These are phyloP conservation scores for Fomes fomentarius DNA, from an alignment of 1,284 basidiomycete species.

Conservation along the genomic window DNA sequence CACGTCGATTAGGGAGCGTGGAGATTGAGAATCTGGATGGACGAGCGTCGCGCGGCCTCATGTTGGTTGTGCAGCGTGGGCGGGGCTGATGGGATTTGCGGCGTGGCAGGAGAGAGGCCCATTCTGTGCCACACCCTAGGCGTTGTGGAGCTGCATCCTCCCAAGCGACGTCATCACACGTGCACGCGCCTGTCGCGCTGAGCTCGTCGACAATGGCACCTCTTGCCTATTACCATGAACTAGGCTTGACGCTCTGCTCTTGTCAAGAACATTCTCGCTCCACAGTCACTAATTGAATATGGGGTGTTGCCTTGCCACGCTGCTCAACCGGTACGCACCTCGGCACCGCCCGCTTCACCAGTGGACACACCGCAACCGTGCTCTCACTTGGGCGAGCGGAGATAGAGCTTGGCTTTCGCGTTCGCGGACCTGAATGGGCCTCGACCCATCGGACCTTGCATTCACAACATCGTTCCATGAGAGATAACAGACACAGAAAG, in stretches of 20 bases:
- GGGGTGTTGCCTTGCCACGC: too few species aligned
- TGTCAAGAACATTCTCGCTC: too few species aligned
- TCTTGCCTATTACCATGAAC: background rate
- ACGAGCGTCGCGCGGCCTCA: conserved; percentile 18
- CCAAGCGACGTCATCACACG: conserved; percentile 3
- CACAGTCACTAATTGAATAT: too few species aligned
- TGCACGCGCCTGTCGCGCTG: conserved; percentile 4
- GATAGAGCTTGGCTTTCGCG: background rate
- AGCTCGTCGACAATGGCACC: conserved; percentile 17
- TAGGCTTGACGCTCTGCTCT: too few species aligned
- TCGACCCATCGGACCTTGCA: conserved; percentile 2
- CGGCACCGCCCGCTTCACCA: conserved; percentile 1
- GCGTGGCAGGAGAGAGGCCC: conserved; percentile 23
- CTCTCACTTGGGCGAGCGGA: too few species aligned
- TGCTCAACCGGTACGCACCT: too few species aligned
- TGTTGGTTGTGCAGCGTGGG: conserved; percentile 13
- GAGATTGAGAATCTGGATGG: conserved; percentile 3
- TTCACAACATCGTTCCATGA: background rate
- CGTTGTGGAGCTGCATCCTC: conserved; percentile 14
- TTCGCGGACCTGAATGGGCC: conserved; percentile 1
- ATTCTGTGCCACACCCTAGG: conserved; percentile 6
- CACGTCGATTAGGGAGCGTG: conserved; percentile 2
- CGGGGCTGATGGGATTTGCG: conserved; percentile 11
- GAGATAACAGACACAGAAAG: conserved; percentile 4
- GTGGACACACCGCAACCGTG: too few species aligned